A percentile compares a stretch with the other conserved stretches of the same genome.
phyloP scores from a whole-genome alignment of 352 stramenopile species.

The Thalassiosira oceanica region DNA sequence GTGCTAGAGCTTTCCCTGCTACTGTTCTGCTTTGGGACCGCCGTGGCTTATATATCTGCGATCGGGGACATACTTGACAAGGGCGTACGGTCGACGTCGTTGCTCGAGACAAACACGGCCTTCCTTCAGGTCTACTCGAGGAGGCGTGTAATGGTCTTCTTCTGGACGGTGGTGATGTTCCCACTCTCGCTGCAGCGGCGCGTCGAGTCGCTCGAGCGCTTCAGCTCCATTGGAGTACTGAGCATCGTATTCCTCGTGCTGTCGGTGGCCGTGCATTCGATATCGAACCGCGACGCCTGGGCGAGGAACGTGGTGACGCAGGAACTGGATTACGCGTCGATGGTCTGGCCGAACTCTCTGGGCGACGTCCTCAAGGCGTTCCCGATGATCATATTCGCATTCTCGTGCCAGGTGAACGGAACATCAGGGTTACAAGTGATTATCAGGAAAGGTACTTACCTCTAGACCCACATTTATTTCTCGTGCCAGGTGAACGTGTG shows the following conservation, averaged over 20 bases:
- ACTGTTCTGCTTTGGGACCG: slow-evolving; percentile 65
- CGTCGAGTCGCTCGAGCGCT: slow-evolving; percentile 60
- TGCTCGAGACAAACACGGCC: slow-evolving; percentile 2
- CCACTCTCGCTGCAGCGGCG: slow-evolving; percentile 56
- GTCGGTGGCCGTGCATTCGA: slow-evolving; percentile 58
- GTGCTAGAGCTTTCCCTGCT: slow-evolving; percentile 61
- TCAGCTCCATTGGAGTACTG: slow-evolving; percentile 54
- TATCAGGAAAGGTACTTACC: too few relatives aligned
- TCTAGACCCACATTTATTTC: too few relatives aligned
- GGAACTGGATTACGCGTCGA: background rate
- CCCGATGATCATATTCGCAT: slow-evolving; percentile 75
- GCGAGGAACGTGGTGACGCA: background rate
- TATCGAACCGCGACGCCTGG: slow-evolving; percentile 18
- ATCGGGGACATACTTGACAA: slow-evolving; percentile 74
- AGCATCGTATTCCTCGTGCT: slow-evolving; percentile 62
- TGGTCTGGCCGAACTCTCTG: slow-evolving; percentile 25
- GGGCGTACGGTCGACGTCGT: slow-evolving; percentile 16
- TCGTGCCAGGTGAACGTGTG: too few relatives aligned
- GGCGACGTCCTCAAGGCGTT: slow-evolving; percentile 47
- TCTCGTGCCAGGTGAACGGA: slow-evolving; percentile 74
- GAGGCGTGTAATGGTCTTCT: slow-evolving; percentile 53
- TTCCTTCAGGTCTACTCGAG: slow-evolving; percentile 21
- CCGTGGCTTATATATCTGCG: slow-evolving; percentile 68
- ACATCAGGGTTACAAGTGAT: too few relatives aligned
- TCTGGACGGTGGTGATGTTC: slow-evolving; percentile 66